phyloP scores from a whole-genome alignment of 2,329 filamentous ascomycete species.

The Aspergillus cejpii region DNA sequence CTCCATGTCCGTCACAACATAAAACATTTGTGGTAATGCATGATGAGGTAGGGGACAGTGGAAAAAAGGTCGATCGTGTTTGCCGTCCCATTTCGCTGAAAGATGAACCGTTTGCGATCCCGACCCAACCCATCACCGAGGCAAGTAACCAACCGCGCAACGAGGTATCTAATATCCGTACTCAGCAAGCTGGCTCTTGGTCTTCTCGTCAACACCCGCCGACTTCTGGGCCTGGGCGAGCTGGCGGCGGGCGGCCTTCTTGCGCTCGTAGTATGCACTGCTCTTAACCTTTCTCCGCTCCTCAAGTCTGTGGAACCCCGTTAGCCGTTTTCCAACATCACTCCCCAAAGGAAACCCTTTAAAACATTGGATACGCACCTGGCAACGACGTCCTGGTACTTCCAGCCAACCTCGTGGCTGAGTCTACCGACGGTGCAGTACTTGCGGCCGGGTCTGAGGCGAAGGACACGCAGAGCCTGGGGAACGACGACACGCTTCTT shows the following conservation, averaged over 20 bases:
- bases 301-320: conserved; percentile 66
- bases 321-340: conserved; percentile 17
- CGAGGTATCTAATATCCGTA: conserved; percentile 72
- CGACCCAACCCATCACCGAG: conserved; percentile 36
- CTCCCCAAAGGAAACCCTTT: conserved; percentile 2
- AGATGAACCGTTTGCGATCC: conserved; percentile 37
- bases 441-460: conserved; percentile 98
- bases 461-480: conserved; percentile 92
- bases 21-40: conserved; percentile 30
- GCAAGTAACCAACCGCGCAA: conserved; percentile 37
- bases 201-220: conserved; percentile 79
- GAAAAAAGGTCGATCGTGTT: conserved; percentile 38
- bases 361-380: conserved; percentile 58
- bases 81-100: conserved; percentile 37
- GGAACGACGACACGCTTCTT: conserved; percentile 99
- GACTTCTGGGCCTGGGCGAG: conserved; percentile 88
- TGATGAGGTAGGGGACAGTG: conserved; percentile 28
- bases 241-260: conserved; percentile 92
- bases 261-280: conserved; percentile 98
- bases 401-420: conserved; percentile 99
- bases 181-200: conserved; percentile 76
- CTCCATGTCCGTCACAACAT: conserved; percentile 34
- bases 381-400: conserved; percentile 98
- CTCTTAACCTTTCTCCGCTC: conserved; percentile 99
- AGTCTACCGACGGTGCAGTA: conserved; percentile 99